Evolutionary conservation across 345 rosid species (phyloP).

Genomic region (Eucalyptus coolabah): DNA sequence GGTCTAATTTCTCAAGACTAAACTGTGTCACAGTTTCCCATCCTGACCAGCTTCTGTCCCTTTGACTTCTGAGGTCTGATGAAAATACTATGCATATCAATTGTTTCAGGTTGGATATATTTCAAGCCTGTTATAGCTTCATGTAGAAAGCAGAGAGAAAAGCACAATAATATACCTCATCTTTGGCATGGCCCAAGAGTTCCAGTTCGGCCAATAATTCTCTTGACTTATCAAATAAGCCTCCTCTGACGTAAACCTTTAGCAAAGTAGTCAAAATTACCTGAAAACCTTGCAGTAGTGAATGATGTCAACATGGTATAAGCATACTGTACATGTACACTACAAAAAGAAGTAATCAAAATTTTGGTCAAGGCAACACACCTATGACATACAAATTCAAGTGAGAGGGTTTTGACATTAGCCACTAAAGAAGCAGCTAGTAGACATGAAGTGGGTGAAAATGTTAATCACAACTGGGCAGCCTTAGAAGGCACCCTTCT

Average conservation of each 20-base stretch:
- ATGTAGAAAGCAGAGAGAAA: neutral
- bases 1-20: neutral
- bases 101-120: neutral
- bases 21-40: neutral
- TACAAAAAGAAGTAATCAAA: neutral
- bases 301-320: neutral
- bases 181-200: constrained; percentile 55
- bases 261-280: constrained; percentile 79
- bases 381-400: neutral
- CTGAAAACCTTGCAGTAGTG: constrained; percentile 27
- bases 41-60: neutral
- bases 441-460: neutral
- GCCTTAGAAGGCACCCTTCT: neutral
- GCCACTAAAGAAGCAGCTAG: neutral
- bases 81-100: neutral
- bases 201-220: constrained; percentile 58
- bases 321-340: neutral
- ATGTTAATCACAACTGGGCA: neutral
- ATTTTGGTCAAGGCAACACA: neutral
- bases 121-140: neutral
- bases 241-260: constrained; percentile 84
- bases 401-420: neutral
- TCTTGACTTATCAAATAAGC: constrained; percentile 73
- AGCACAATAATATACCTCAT: constrained; percentile 41
- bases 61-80: neutral